phyloP scores from a whole-genome alignment of 352 stramenopile species.

The Globisporangium heterothallicum region DNA sequence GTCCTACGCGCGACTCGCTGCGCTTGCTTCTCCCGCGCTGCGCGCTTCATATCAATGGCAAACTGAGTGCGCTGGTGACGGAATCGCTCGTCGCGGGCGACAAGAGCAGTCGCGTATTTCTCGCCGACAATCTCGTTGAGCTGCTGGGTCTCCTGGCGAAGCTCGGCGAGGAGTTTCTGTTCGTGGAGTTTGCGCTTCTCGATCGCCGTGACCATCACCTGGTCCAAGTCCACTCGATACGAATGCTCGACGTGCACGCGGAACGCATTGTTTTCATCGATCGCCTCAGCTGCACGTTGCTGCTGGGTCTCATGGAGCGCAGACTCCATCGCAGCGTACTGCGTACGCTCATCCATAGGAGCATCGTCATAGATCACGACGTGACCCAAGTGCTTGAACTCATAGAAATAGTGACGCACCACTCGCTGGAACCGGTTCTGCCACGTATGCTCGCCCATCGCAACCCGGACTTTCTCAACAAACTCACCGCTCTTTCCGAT shows the following conservation, averaged over 20 bases:
- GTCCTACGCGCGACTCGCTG: slow-evolving; percentile 1
- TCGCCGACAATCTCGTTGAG: slow-evolving; percentile 21
- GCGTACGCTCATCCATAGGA: not conserved
- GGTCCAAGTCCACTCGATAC: slow-evolving; percentile 23
- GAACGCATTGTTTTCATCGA: slow-evolving; percentile 31
- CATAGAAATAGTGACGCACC: slow-evolving; percentile 62
- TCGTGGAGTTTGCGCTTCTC: slow-evolving; percentile 15
- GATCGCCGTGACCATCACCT: not conserved
- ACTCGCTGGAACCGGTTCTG: slow-evolving; percentile 46
- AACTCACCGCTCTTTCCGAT: slow-evolving; percentile 34
- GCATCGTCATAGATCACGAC: slow-evolving; percentile 30
- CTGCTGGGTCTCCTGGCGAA: slow-evolving; percentile 18
- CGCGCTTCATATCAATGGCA: slow-evolving; percentile 16
- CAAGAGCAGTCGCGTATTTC: not conserved
- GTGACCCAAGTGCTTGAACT: slow-evolving; percentile 67
- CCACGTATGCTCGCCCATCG: slow-evolving; percentile 33
- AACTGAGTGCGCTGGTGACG: slow-evolving; percentile 10
- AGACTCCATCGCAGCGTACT: slow-evolving; percentile 14
- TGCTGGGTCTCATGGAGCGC: slow-evolving; percentile 20
- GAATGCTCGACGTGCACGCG: slow-evolving; percentile 21
- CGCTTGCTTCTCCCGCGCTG: slow-evolving; percentile 4
- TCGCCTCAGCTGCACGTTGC: slow-evolving; percentile 26
- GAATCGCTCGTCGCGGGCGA: not conserved
- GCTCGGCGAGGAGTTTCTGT: slow-evolving; percentile 6
- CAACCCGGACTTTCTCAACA: slow-evolving; percentile 26